Base-by-base conservation (phyloP, 495 filamentous ascomycete genomes). In the Aspergillus taichungensis region DNA sequence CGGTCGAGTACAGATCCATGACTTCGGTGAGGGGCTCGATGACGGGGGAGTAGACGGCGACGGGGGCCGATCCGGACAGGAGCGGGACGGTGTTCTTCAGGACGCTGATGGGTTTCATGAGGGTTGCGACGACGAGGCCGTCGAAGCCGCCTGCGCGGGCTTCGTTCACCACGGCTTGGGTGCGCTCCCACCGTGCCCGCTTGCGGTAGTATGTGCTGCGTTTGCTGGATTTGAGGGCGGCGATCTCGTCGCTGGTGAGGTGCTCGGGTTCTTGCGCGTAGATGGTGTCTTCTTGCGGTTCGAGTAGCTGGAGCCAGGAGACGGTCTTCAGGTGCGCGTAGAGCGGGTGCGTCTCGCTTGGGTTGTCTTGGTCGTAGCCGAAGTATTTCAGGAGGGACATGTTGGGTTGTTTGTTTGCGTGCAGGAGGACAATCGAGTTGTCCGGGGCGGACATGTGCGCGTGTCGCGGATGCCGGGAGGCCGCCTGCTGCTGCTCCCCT, bases 341-440 rank as follows among this genome's bases (percentile, higher is more conserved):
- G 5, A 98, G 77, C 0, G 92, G 92, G 44, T 98, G 94, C 0
- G 71, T 61, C 42, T 80, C 73, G 36, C 75, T 68, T 3, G 87
- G 84, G 37, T 74, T 74, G 45, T 78, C 79, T 37, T 69, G 63
- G 55, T 94, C 87, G 62, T 82, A 97, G 51, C 73, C 72, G 62
- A 94, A 97, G 69, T 94, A 88, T 58, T 84, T 85, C 31, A 98
- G 76, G 24, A 94, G 70, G 1, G 80, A 79, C 37, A 95, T 74
- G 54, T 95, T 97, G 0, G 92, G 85, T 66, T 96, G 94, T 34
- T 84, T 75, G 62, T 90, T 83, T n/a, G 83, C 65, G 62, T 97
- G 92, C 36, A 98, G 60, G 30, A 95, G 66, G 0, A 89, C 96
- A 47, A 98, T 77, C 12, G 87, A 92, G 62, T 96, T 97, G 8